Conservation (phyloP, 148 eudicot genomes). For the Pharnaceum exiguum region DNA sequence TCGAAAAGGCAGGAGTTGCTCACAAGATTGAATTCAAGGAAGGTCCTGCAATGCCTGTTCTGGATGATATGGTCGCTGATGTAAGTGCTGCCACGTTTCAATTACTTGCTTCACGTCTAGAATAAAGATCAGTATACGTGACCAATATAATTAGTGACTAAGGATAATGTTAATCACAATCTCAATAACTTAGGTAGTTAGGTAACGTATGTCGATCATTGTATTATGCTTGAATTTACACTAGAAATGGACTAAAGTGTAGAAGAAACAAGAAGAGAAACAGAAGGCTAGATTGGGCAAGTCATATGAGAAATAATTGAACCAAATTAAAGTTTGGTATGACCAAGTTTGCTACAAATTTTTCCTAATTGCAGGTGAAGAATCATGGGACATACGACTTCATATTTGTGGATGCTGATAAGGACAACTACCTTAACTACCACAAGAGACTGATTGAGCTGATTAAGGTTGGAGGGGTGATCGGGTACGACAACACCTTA, state of each 20-base stretch:
- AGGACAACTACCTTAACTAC: slow-evolving; percentile 30
- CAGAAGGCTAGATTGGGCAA: too few relatives aligned
- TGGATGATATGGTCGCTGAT: slow-evolving; percentile 20
- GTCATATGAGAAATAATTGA: too few relatives aligned
- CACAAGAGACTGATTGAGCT: slow-evolving; percentile 27
- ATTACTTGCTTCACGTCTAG: background rate
- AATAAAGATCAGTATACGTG: too few relatives aligned
- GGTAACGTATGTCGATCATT: too few relatives aligned
- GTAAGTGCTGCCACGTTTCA: slow-evolving; percentile 5
- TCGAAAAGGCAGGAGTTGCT: slow-evolving; percentile 25
- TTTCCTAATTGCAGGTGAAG: background rate
- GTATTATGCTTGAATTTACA: too few relatives aligned
- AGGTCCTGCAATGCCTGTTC: slow-evolving; percentile 26
- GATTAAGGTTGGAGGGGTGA: slow-evolving; percentile 33
- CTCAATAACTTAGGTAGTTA: too few relatives aligned
- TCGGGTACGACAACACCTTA: slow-evolving; percentile 36
- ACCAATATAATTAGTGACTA: too few relatives aligned
- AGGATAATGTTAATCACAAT: too few relatives aligned
- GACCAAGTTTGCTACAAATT: background rate
- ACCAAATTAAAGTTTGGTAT: too few relatives aligned
- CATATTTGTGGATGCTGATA: slow-evolving; percentile 38
- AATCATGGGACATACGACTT: slow-evolving; percentile 29
- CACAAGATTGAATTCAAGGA: slow-evolving; percentile 27
- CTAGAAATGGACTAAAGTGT: too few relatives aligned
- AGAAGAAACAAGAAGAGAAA: too few relatives aligned